Evolutionary conservation across 2,329 filamentous ascomycete genomes (phyloP).

Genomic region (Trichoderma arundinaceum): DNA sequence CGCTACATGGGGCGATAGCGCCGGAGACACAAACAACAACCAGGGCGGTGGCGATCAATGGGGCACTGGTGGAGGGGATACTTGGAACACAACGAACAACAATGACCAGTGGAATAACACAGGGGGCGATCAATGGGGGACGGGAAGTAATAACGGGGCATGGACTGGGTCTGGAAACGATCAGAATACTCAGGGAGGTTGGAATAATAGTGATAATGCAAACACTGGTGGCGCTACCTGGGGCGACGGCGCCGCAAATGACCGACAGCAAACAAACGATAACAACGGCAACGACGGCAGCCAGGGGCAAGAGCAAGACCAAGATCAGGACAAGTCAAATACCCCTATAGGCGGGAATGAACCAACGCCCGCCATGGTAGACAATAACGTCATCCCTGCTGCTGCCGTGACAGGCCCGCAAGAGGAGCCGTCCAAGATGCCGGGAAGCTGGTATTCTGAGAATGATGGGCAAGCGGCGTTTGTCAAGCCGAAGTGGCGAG

Average conservation of each 20-base stretch:
- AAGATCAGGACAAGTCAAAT: slow-evolving; percentile 2
- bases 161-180: slow-evolving; percentile 6
- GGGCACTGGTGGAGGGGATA: slow-evolving; percentile 5
- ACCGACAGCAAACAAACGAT: slow-evolving; percentile 12
- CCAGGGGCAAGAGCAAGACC: slow-evolving; percentile 35
- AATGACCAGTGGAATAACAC: slow-evolving; percentile 1
- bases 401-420: slow-evolving; percentile 10
- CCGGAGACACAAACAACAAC: slow-evolving; percentile 10
- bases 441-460: slow-evolving; percentile 40
- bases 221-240: slow-evolving; percentile 17
- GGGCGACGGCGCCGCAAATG: slow-evolving; percentile 4
- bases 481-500: neutral
- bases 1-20: slow-evolving; percentile 7
- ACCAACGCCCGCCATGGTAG: neutral
- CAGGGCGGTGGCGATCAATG: neutral
- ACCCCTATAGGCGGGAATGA: neutral
- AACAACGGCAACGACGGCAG: slow-evolving; percentile 24
- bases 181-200: neutral
- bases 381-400: slow-evolving; percentile 23
- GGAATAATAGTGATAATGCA: slow-evolving; percentile 2
- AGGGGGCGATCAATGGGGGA: slow-evolving; percentile 1
- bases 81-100: slow-evolving; percentile 8
- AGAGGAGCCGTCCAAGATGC: slow-evolving; percentile 37
- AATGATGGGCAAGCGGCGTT: slow-evolving; percentile 30
- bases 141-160: slow-evolving; percentile 18